phyloP scores from a whole-genome alignment of 1,284 basidiomycete genomes.

The Ustilago crameri region DNA sequence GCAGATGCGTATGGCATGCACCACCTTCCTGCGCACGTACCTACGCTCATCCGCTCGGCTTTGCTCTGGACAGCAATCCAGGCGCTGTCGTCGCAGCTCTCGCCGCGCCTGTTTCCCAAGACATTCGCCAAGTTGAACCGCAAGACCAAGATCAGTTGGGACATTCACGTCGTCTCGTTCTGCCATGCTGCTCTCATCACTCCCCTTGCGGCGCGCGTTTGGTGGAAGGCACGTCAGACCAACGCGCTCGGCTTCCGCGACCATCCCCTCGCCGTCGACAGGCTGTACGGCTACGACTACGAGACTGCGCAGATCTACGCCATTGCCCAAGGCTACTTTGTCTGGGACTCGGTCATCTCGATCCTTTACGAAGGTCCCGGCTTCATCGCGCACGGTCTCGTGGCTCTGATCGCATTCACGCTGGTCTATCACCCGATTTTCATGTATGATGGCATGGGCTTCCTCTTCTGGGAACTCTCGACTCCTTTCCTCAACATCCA shows the following conservation, averaged over 20 bases:
- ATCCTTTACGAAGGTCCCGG: constrained; percentile 66
- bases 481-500: constrained; percentile 69
- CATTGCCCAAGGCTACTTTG: constrained; percentile 63
- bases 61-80: constrained; percentile 65
- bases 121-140: constrained; percentile 58
- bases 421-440: constrained; percentile 68
- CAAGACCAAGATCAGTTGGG: constrained; percentile 65
- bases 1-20: constrained; percentile 53
- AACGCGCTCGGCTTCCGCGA: constrained; percentile 37
- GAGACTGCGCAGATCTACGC: constrained; percentile 58
- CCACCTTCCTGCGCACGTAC: constrained; percentile 57
- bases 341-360: constrained; percentile 67
- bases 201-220: constrained; percentile 52
- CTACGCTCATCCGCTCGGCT: constrained; percentile 60
- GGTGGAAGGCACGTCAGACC: constrained; percentile 51
- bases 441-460: constrained; percentile 67
- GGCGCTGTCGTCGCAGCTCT: constrained; percentile 56
- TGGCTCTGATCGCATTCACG: constrained; percentile 62
- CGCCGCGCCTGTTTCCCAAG: constrained; percentile 62
- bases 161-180: constrained; percentile 68
- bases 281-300: constrained; percentile 65
- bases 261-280: constrained; percentile 44
- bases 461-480: constrained; percentile 68
- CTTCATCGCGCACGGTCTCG: constrained; percentile 68
- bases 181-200: constrained; percentile 59